A percentile compares a stretch with the other conserved stretches of the same genome.
Conservation (phyloP, 495 filamentous ascomycete genomes). For the Tirmania nivea region DNA sequence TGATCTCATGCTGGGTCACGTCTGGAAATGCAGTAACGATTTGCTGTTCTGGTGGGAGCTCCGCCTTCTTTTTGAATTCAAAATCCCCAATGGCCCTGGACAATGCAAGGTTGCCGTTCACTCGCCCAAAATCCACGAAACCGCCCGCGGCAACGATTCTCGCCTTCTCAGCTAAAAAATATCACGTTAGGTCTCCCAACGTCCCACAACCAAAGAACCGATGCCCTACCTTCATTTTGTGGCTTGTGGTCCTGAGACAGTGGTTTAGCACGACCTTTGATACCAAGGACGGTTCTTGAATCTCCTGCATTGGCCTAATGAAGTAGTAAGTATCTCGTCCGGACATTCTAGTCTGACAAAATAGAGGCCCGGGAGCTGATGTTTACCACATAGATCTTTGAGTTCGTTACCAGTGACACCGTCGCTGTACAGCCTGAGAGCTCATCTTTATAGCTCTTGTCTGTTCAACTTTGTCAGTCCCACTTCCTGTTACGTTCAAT, state of each 20-base stretch:
- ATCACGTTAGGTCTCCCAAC: slow-evolving; percentile 5
- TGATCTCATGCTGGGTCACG: slow-evolving; percentile 70
- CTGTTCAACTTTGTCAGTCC: not conserved
- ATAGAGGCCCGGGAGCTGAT: slow-evolving; percentile 2
- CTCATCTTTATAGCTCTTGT: slow-evolving; percentile 41
- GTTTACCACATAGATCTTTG: slow-evolving; percentile 89
- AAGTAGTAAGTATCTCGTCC: not conserved
- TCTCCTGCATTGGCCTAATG: slow-evolving; percentile 83
- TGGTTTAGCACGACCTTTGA: slow-evolving; percentile 91
- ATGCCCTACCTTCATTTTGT: slow-evolving; percentile 65
- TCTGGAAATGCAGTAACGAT: slow-evolving; percentile 95
- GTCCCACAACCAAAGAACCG: not conserved
- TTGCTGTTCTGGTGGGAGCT: slow-evolving; percentile 86
- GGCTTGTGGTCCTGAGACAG: slow-evolving; percentile 97
- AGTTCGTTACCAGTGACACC: slow-evolving; percentile 62
- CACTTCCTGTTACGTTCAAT: too few species aligned
- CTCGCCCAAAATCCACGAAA: slow-evolving; percentile 94
- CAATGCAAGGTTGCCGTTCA: slow-evolving; percentile 95
- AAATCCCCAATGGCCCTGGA: slow-evolving; percentile 97
- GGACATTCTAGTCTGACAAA: slow-evolving; percentile 10
- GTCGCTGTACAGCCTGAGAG: slow-evolving; percentile 95
- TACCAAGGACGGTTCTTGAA: slow-evolving; percentile 77
- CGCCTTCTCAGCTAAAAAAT: slow-evolving; percentile 63
- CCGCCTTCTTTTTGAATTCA: slow-evolving; percentile 98
- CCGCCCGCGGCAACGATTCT: slow-evolving; percentile 87